phyloP scores from a whole-genome alignment of 495 filamentous ascomycete species.

The Beverwykella pulmonaria region DNA sequence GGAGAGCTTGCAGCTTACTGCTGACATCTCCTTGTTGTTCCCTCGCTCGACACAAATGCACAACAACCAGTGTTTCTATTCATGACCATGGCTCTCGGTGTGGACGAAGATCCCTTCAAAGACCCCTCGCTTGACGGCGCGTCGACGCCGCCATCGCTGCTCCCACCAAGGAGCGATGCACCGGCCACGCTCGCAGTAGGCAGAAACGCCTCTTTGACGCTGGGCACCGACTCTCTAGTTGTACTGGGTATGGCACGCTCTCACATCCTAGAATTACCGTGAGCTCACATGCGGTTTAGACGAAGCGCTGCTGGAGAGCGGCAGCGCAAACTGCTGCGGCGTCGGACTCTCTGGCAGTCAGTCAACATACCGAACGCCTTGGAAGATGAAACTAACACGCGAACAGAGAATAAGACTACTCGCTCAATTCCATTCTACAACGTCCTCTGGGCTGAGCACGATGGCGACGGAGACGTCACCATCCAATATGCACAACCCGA shows the following conservation, averaged over 20 bases:
- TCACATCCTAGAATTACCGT: neutral
- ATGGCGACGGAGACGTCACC: conserved; percentile 60
- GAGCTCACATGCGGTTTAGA: conserved; percentile 42
- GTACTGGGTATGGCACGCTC: conserved; percentile 57
- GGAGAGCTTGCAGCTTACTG: conserved; percentile 5
- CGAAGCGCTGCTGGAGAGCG: conserved; percentile 50
- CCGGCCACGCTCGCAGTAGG: conserved; percentile 55
- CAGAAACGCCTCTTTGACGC: conserved; percentile 62
- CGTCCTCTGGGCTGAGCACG: conserved; percentile 76
- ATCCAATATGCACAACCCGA: conserved; percentile 70
- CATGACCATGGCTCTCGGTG: conserved; percentile 37
- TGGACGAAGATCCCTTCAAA: conserved; percentile 47
- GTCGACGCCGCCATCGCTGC: conserved; percentile 36
- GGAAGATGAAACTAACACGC: neutral
- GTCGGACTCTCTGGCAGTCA: conserved; percentile 49
- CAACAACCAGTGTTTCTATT: conserved; percentile 1
- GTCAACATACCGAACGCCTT: neutral
- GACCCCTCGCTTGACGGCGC: conserved; percentile 45
- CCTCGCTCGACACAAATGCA: conserved; percentile 10
- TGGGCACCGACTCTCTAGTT: conserved; percentile 66
- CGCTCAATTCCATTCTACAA: conserved; percentile 74
- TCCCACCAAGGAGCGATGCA: conserved; percentile 44
- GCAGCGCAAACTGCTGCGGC: conserved; percentile 52
- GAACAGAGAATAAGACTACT: conserved; percentile 44
- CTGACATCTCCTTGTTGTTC: neutral